Percentiles rank a stretch among this genome's conserved stretches.
Conservation (phyloP, 495 filamentous ascomycete species). For the Barbatosphaeria neglecta region DNA sequence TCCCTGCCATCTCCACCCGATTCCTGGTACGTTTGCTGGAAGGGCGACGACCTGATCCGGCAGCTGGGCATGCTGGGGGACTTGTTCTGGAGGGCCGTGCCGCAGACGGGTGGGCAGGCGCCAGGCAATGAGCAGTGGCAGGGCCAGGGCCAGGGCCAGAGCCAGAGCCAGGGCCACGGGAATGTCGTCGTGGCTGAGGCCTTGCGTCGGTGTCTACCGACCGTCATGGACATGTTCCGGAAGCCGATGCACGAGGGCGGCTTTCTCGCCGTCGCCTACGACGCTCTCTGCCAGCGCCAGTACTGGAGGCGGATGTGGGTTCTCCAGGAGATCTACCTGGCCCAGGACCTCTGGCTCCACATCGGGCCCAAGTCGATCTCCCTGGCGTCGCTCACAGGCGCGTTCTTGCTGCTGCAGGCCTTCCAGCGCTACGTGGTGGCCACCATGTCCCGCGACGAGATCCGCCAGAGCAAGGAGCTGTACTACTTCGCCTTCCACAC, state of each 20-base stretch:
- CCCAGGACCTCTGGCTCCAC: not conserved
- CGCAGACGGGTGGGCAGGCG: too few species aligned
- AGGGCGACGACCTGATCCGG: not conserved
- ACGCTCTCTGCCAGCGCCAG: not conserved
- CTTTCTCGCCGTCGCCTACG: not conserved
- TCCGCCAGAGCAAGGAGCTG: not conserved
- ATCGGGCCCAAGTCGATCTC: not conserved
- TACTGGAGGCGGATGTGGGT: constrained; percentile 7
- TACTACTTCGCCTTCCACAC: not conserved
- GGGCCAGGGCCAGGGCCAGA: not conserved
- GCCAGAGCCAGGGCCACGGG: not conserved
- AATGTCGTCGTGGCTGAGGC: not conserved
- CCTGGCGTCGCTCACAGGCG: not conserved
- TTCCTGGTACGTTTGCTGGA: not conserved
- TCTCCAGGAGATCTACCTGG: constrained; percentile 2
- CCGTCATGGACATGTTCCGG: not conserved
- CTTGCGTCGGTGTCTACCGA: not conserved
- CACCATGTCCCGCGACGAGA: not conserved
- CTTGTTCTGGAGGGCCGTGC: constrained; percentile 2
- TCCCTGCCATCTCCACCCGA: not conserved
- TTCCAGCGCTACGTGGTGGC: constrained; percentile 2
- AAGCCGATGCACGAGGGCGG: not conserved
- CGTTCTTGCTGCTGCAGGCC: constrained; percentile 4
- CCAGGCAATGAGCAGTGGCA: not conserved
- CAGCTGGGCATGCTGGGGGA: constrained; percentile 1